Conservation (phyloP, 1,139 yeast genomes). For the Debaryomyces coudertii region DNA sequence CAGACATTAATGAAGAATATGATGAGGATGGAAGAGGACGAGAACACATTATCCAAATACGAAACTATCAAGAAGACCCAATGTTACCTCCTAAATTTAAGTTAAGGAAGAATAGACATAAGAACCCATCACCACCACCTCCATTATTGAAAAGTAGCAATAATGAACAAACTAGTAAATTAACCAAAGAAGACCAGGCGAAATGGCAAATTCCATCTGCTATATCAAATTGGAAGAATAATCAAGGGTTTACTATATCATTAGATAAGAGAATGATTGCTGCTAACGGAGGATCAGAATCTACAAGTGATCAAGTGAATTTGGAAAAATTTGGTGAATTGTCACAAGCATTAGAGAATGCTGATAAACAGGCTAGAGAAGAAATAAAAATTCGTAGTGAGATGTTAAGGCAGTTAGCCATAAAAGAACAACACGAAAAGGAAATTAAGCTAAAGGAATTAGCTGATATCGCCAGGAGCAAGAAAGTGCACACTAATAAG, state of each 20-base stretch:
- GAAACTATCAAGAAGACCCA: constrained; percentile 67
- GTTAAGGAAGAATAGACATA: constrained; percentile 70
- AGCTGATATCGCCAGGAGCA: constrained; percentile 59
- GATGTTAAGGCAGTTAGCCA: constrained; percentile 55
- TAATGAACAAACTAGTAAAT: constrained; percentile 31
- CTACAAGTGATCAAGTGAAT: constrained; percentile 43
- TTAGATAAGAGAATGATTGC: constrained; percentile 75
- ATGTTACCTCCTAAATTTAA: constrained; percentile 82
- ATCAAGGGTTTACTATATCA: constrained; percentile 84
- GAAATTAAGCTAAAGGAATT: constrained; percentile 61
- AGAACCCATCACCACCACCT: constrained; percentile 69
- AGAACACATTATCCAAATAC: constrained; percentile 33
- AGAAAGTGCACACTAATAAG: constrained; percentile 14
- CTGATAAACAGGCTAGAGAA: constrained; percentile 74
- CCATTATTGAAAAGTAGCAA: constrained; percentile 38
- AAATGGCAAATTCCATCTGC: constrained; percentile 92
- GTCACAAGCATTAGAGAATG: constrained; percentile 72
- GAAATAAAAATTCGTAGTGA: constrained; percentile 66
- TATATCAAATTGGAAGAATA: constrained; percentile 94
- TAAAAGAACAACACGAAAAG: constrained; percentile 57
- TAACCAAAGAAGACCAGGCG: constrained; percentile 76
- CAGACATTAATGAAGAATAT: constrained; percentile 12
- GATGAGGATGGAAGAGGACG: constrained; percentile 20
- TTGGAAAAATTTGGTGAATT: constrained; percentile 62
- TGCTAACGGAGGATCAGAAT: constrained; percentile 45